phyloP scores from a whole-genome alignment of 1,139 yeast genomes.

The Scheffersomyces segobiensis region DNA sequence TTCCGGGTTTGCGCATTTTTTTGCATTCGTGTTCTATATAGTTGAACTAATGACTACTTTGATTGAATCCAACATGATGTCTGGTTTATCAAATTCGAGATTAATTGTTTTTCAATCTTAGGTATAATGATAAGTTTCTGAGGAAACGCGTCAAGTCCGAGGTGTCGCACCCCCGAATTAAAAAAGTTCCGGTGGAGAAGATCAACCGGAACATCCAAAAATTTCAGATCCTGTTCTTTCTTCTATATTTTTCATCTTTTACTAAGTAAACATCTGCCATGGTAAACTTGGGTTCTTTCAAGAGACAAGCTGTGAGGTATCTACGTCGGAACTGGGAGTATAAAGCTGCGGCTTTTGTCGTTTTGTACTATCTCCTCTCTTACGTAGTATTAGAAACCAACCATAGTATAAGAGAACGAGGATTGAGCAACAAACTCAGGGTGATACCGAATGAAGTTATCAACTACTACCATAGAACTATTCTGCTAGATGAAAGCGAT shows the following conservation, averaged over 20 bases:
- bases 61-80: no score
- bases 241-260: neutral
- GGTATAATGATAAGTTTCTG: no score
- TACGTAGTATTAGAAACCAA: conserved; percentile 12
- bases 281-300: neutral
- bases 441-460: conserved; percentile 26
- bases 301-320: neutral
- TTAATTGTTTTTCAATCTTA: no score
- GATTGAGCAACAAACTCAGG: conserved; percentile 18
- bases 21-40: no score
- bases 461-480: conserved; percentile 10
- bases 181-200: no score
- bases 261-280: neutral
- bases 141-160: no score
- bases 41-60: no score
- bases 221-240: neutral
- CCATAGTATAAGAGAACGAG: conserved; percentile 11
- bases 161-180: no score
- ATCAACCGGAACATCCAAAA: no score
- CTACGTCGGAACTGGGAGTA: conserved; percentile 24
- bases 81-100: no score
- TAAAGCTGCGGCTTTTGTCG: conserved; percentile 23
- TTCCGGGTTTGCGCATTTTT: conserved; percentile 12
- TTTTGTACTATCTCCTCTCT: conserved; percentile 20
- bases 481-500: conserved; percentile 1